Evolutionary conservation across 805 yeast genomes (phyloP).

Genomic region (Candida anglica): DNA sequence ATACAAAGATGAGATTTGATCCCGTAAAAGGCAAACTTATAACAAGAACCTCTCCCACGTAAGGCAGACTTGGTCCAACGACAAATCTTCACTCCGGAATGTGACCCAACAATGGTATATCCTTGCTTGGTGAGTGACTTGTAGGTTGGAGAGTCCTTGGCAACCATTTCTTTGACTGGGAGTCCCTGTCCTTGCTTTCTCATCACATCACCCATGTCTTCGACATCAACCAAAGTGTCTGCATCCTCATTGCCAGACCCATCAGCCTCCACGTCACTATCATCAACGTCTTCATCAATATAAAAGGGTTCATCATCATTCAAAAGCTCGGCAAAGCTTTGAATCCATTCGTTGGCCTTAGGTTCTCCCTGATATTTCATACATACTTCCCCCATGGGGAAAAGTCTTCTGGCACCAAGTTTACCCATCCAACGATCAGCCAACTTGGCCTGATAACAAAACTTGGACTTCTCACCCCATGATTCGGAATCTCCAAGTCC

Average conservation of each 20-base stretch:
- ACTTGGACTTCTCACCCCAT: conserved; percentile 63
- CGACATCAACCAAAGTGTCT: conserved; percentile 69
- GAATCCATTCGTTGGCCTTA: conserved; percentile 64
- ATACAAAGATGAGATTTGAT: conserved; percentile 87
- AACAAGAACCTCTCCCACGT: conserved; percentile 92
- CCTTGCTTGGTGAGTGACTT: conserved; percentile 90
- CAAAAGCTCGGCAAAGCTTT: conserved; percentile 54
- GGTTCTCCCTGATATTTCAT: conserved; percentile 64
- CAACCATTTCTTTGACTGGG: conserved; percentile 69
- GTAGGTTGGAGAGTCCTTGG: conserved; percentile 82
- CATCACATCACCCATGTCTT: conserved; percentile 74
- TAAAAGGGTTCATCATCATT: conserved; percentile 68
- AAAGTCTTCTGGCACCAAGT: conserved; percentile 81
- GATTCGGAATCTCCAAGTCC: conserved; percentile 88
- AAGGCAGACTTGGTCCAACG: conserved; percentile 95
- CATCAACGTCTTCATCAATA: conserved; percentile 56
- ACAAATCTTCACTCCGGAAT: conserved; percentile 92
- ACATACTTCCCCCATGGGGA: conserved; percentile 81
- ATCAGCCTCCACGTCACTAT: conserved; percentile 41
- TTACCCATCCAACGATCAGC: conserved; percentile 76
- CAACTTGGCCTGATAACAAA: conserved; percentile 78
- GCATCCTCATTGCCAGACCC: conserved; percentile 28
- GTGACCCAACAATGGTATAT: conserved; percentile 87
- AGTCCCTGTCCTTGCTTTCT: conserved; percentile 16
- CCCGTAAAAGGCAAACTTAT: conserved; percentile 89